Conservation (phyloP, 129 eudicot species). For the Lactuca sativa region DNA sequence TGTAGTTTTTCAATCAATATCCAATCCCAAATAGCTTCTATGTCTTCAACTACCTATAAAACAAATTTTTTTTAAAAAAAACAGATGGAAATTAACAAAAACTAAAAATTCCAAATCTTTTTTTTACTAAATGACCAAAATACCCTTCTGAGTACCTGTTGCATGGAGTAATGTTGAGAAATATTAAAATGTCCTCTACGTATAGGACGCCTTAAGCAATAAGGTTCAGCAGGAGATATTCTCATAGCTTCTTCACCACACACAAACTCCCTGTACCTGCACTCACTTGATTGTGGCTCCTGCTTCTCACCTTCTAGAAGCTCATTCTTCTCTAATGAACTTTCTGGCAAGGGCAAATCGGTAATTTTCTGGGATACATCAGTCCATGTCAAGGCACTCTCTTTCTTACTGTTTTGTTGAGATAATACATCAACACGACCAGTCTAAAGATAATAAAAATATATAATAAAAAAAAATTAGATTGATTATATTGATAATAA, state of each 20-base stretch:
- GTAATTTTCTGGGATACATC: slow-evolving; percentile 61
- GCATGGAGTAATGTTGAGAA: slow-evolving; percentile 79
- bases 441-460: slow-evolving; percentile 40
- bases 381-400: slow-evolving; percentile 62
- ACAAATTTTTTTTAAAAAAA: background rate
- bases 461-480: too few relatives aligned
- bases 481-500: too few relatives aligned
- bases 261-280: slow-evolving; percentile 66
- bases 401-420: slow-evolving; percentile 63
- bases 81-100: background rate
- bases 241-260: slow-evolving; percentile 93
- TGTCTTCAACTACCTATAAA: slow-evolving; percentile 83
- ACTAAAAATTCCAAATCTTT: too few relatives aligned
- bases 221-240: slow-evolving; percentile 89
- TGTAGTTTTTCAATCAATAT: slow-evolving; percentile 71
- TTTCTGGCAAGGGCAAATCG: slow-evolving; percentile 40
- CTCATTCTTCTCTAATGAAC: slow-evolving; percentile 35
- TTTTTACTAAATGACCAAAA: background rate
- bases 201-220: slow-evolving; percentile 89
- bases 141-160: slow-evolving; percentile 57
- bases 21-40: slow-evolving; percentile 98
- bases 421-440: slow-evolving; percentile 80
- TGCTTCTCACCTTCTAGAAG: slow-evolving; percentile 45
- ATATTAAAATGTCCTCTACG: slow-evolving; percentile 97
- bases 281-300: slow-evolving; percentile 44